A percentile compares a stretch with the other conserved stretches of the same genome.
Evolutionary conservation across 2,329 filamentous ascomycete genomes (phyloP).

Genomic region (Ilyonectria sp.): DNA sequence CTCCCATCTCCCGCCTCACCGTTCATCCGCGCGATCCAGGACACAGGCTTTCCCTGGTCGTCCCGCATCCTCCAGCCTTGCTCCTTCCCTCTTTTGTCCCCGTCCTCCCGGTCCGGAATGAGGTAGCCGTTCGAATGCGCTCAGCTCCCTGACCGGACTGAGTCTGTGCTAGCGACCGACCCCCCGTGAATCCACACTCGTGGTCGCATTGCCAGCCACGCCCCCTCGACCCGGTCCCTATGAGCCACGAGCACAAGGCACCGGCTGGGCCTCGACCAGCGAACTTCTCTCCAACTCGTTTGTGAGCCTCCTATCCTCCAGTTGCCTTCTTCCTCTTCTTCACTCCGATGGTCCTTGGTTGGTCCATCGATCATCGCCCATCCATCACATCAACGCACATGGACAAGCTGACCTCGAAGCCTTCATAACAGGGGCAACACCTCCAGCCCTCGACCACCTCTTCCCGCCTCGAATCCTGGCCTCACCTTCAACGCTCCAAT

Average conservation of each 20-base stretch:
- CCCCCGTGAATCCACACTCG: slow-evolving; percentile 45
- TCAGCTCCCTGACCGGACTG: slow-evolving; percentile 76
- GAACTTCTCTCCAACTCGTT: slow-evolving; percentile 69
- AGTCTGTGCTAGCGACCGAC: slow-evolving; percentile 55
- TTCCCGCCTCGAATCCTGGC: slow-evolving; percentile 44
- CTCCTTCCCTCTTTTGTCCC: slow-evolving; percentile 13
- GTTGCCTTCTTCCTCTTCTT: slow-evolving; percentile 25
- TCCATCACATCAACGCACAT: slow-evolving; percentile 36
- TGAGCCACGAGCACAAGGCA: slow-evolving; percentile 64
- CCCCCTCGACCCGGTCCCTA: slow-evolving; percentile 50
- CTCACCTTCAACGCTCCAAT: slow-evolving; percentile 65
- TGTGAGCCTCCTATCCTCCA: slow-evolving; percentile 59
- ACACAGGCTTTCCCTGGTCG: slow-evolving; percentile 30
- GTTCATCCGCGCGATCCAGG: slow-evolving; percentile 35
- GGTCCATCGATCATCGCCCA: slow-evolving; percentile 24
- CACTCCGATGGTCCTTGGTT: slow-evolving; percentile 30
- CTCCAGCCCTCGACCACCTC: slow-evolving; percentile 47
- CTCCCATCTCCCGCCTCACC: slow-evolving; percentile 39
- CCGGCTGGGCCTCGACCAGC: slow-evolving; percentile 73
- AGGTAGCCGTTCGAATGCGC: slow-evolving; percentile 69
- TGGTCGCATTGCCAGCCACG: slow-evolving; percentile 51
- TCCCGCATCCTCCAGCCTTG: slow-evolving; percentile 14
- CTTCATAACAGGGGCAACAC: slow-evolving; percentile 52
- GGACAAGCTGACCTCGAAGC: slow-evolving; percentile 46
- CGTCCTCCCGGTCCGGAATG: slow-evolving; percentile 63